These are phyloP conservation scores for Cordyceps farinosa DNA, from an alignment of 2,329 filamentous ascomycete species.

Conservation along the genomic window DNA sequence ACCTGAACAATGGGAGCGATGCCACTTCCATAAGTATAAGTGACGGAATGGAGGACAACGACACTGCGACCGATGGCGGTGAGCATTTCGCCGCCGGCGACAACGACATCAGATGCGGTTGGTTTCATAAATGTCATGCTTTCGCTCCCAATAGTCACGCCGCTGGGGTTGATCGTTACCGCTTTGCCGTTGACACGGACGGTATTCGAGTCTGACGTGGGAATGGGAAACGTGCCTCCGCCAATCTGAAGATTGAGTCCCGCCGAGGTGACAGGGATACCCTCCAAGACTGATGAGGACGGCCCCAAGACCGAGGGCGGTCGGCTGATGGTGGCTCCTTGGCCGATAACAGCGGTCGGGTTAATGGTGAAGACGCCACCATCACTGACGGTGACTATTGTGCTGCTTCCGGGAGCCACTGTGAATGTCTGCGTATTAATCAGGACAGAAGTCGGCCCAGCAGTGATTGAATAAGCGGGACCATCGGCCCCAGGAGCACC, in stretches of 20 bases:
- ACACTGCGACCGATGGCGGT: slow-evolving; percentile 41
- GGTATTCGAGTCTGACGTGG: slow-evolving; percentile 31
- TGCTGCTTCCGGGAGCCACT: slow-evolving; percentile 35
- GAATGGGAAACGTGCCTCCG: slow-evolving; percentile 41
- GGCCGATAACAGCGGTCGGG: slow-evolving; percentile 44
- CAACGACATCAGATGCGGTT: slow-evolving; percentile 39
- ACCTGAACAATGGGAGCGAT: slow-evolving; percentile 34
- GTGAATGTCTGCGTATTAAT: slow-evolving; percentile 46
- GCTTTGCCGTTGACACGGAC: slow-evolving; percentile 32
- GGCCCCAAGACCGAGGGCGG: slow-evolving; percentile 32
- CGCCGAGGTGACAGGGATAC: slow-evolving; percentile 40
- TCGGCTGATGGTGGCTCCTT: slow-evolving; percentile 42
- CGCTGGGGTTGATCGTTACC: slow-evolving; percentile 35
- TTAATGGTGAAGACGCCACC: slow-evolving; percentile 46
- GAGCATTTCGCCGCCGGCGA: slow-evolving; percentile 47
- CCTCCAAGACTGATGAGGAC: slow-evolving; percentile 37
- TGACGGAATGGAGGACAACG: slow-evolving; percentile 40
- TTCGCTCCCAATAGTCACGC: slow-evolving; percentile 34
- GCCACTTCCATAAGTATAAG: slow-evolving; percentile 43
- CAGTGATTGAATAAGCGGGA: slow-evolving; percentile 39
- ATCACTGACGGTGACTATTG: slow-evolving; percentile 39
- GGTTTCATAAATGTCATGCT: slow-evolving; percentile 35
- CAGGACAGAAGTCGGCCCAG: slow-evolving; percentile 43
- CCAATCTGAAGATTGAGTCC: slow-evolving; percentile 41
- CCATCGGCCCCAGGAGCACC: slow-evolving; percentile 14